Evolutionary conservation across 129 eudicot genomes (phyloP), one percentile per base, ranked within the genome.

Genomic region (Pulicaria dysenterica): DNA sequence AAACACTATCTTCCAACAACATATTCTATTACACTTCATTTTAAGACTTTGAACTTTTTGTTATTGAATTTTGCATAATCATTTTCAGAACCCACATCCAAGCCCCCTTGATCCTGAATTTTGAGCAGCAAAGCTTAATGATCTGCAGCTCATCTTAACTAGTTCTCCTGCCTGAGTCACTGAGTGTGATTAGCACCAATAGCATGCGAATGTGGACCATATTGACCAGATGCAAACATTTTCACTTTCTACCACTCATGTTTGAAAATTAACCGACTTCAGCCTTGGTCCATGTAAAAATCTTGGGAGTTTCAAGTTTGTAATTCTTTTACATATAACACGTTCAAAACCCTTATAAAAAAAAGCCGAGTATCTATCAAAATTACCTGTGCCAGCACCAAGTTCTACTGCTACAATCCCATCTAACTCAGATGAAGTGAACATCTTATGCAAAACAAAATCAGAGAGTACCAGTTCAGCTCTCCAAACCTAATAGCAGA

Each of bases 341-440:
- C 12, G 14, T 7, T 7, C 54, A 45, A 50, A 53, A 16, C 51
- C 15, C 4, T 11, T 3, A 16, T 19, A 17, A 41, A 38, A 11
- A 11, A 43, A 55, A 24, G 36, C 47, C 10, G 64, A 44, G 19
- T 70, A 24, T 16, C 40, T 12, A 60, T 60, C 57, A 41, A 31
- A n/a, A 31, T 73, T 82, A 93, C 98, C 98, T 73, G 96, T 93
- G 61, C 98, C 98, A 62, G 98, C 92, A 72, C 98, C 98, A 81
- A 93, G 98, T 82, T 93, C 98, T 58, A 84, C 70, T 6, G 93
- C 92, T 45, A 90, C 80, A 74, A 90, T 77, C 50, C 85, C 91
- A 72, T 85, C 81, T 68, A 93, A 77, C 62, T 81, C 83, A 19
- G 91, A 76, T 74, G 98, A 83, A 43, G 77, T 82, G 48, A 70